A percentile compares a stretch with the other conserved stretches of the same genome.
Evolutionary conservation across 768 basidiomycete genomes (phyloP).

Genomic region (Suillus ampliporus): DNA sequence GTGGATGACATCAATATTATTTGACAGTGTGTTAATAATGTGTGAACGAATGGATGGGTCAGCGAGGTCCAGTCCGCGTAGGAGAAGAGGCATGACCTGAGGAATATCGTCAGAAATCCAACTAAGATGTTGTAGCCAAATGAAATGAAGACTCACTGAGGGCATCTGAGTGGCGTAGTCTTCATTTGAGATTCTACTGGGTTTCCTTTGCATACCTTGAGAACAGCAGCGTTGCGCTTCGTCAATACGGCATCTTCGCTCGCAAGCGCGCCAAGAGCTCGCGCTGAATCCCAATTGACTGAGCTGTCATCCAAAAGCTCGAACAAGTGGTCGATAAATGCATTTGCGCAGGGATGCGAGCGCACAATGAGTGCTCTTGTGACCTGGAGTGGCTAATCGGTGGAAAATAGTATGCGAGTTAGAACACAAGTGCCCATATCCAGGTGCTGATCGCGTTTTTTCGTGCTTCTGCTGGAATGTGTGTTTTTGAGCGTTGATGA

Average conservation of each 20-base stretch:
- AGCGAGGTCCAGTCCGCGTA: constrained; percentile 82
- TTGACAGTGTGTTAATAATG: constrained; percentile 80
- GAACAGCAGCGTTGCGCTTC: constrained; percentile 77
- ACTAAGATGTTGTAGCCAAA: background rate
- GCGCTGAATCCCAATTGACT: constrained; percentile 77
- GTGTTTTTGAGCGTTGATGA: constrained; percentile 46
- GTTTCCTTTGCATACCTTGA: constrained; percentile 59
- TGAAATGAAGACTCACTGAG: constrained; percentile 43
- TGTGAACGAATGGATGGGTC: constrained; percentile 75
- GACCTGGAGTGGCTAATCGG: constrained; percentile 51
- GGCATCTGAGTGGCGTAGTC: constrained; percentile 57
- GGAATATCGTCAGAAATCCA: background rate
- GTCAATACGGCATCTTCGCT: constrained; percentile 67
- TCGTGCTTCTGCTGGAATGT: constrained; percentile 44
- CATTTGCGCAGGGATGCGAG: constrained; percentile 62
- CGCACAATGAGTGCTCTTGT: constrained; percentile 81
- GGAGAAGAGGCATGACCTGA: constrained; percentile 89
- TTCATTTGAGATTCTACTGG: constrained; percentile 3
- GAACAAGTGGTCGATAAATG: constrained; percentile 69
- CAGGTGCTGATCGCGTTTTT: constrained; percentile 61
- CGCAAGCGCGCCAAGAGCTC: constrained; percentile 70
- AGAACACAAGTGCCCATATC: constrained; percentile 63
- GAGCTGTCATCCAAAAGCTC: constrained; percentile 68
- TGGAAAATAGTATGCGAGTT: background rate
- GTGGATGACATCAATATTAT: constrained; percentile 65